Evolutionary conservation across 768 basidiomycete genomes (phyloP).

Genomic region (Galerina marginata): DNA sequence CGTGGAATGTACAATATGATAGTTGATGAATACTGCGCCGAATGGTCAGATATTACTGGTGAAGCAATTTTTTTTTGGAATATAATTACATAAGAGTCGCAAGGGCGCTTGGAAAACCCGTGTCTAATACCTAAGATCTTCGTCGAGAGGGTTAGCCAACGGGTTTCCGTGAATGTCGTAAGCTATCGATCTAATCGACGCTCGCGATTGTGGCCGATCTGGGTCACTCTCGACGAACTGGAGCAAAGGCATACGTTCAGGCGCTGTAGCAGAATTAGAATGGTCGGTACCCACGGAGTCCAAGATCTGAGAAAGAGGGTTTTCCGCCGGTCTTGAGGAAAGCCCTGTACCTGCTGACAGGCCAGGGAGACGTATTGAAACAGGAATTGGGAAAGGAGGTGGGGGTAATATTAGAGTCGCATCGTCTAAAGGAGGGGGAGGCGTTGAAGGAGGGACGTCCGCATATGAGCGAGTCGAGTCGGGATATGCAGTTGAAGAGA

Average conservation of each 20-base stretch:
- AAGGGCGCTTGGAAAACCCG: not conserved
- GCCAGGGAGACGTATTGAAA: conserved; percentile 3
- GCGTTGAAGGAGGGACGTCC: conserved; percentile 34
- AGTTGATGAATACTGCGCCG: too few relatives aligned
- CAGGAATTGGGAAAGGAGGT: conserved; percentile 22
- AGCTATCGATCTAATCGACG: conserved; percentile 19
- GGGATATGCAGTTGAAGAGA: conserved; percentile 19
- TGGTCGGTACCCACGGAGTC: conserved; percentile 24
- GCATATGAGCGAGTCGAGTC: conserved; percentile 29
- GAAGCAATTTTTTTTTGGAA: not conserved
- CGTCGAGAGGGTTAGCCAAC: not conserved
- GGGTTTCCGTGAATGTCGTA: conserved; percentile 16
- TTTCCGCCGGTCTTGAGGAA: conserved; percentile 11
- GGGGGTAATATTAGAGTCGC: conserved; percentile 17
- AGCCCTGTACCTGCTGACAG: conserved; percentile 12
- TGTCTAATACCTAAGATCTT: conserved; percentile 10
- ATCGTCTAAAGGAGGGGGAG: conserved; percentile 27
- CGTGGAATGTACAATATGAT: not conserved
- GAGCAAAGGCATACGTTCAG: conserved; percentile 27
- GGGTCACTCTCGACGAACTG: conserved; percentile 18
- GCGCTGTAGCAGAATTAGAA: conserved; percentile 24
- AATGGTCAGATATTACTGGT: not conserved
- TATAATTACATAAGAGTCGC: conserved; percentile 8
- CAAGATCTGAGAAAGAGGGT: conserved; percentile 17
- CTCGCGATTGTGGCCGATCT: conserved; percentile 17